Base-by-base conservation (phyloP, 139 green algal species). In the Zygnema cylindricum region DNA sequence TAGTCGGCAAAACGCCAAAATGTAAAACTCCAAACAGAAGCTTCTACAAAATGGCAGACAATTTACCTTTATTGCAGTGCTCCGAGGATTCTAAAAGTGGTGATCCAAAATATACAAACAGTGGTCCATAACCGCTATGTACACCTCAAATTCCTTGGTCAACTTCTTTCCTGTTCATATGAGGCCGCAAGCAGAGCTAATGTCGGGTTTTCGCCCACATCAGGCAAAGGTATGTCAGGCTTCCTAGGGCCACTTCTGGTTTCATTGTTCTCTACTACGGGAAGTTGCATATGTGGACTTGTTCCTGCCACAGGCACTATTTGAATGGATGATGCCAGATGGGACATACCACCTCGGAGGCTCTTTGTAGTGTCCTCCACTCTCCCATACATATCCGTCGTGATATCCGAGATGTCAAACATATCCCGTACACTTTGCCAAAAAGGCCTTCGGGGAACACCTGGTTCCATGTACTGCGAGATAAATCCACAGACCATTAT, bases 341-440 rank as follows among this genome's bases (percentile, higher is more conserved):
- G 55, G 41, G 71, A n/a, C 71, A 79, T 43, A 16, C 32, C 33
- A 33, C 40, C 77, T 55, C 40, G n/a, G 32, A 84, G 3, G 41
- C 40, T 3, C 22, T 84, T 36, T 36, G 77, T 84, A 33, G 77
- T 84, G 35, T 55, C 7, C 35, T 55, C 7, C 32, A 86, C 81
- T 78, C 81, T 1, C n/a, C 81, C 81, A 38, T 81, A 86, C 40
- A 81, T 86, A 43, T 86, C 81, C 32, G 1, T 79, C 23, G 81
- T 86, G 40, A 98, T 95, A 83, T 98, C 96, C 0, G 88, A 22
- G 35, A 97, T 88, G 88, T 98, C 94, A 87, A 97, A 97, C 95
- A 98, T 96, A 90, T 96, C 93, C 1, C 87, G 84, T 40, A 98
- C 69, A 84, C 96, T 97, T 71, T 92, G 85, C 69, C 95, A 90